Evolutionary conservation across 2,329 filamentous ascomycete genomes (phyloP).

Genomic region (Biscogniauxia marginata): DNA sequence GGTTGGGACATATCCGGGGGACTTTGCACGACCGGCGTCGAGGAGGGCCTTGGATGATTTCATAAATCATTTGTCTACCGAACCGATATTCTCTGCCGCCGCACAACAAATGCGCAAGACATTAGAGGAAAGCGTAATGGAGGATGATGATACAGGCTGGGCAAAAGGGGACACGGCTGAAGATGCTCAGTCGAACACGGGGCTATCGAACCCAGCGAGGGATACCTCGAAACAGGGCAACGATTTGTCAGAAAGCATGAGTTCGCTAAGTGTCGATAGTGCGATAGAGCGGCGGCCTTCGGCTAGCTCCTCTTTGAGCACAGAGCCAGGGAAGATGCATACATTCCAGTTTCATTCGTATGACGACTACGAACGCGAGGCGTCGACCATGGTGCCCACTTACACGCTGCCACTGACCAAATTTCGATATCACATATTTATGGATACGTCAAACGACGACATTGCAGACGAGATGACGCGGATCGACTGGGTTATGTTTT

Average conservation of each 20-base stretch:
- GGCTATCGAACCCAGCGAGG: slow-evolving; percentile 21
- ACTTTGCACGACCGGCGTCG: slow-evolving; percentile 80
- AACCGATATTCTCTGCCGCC: slow-evolving; percentile 79
- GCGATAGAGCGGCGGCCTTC: slow-evolving; percentile 42
- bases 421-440: slow-evolving; percentile 83
- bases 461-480: slow-evolving; percentile 89
- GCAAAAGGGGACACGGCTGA: slow-evolving; percentile 71
- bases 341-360: slow-evolving; percentile 62
- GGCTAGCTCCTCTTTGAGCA: slow-evolving; percentile 44
- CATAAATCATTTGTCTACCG: slow-evolving; percentile 68
- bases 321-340: slow-evolving; percentile 37
- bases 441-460: slow-evolving; percentile 80
- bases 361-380: slow-evolving; percentile 80
- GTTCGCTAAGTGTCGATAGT: slow-evolving; percentile 49
- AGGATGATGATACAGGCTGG: slow-evolving; percentile 93
- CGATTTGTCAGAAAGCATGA: slow-evolving; percentile 47
- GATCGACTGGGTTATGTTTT: slow-evolving; percentile 99
- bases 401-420: slow-evolving; percentile 74
- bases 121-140: slow-evolving; percentile 67
- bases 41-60: slow-evolving; percentile 72
- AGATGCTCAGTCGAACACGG: slow-evolving; percentile 21
- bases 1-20: slow-evolving; percentile 86
- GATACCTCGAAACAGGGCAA: slow-evolving; percentile 17
- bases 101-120: slow-evolving; percentile 82
- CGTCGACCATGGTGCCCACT: slow-evolving; percentile 67